phyloP scores from a whole-genome alignment of 2,329 filamentous ascomycete genomes.

The Ciborinia camelliae region DNA sequence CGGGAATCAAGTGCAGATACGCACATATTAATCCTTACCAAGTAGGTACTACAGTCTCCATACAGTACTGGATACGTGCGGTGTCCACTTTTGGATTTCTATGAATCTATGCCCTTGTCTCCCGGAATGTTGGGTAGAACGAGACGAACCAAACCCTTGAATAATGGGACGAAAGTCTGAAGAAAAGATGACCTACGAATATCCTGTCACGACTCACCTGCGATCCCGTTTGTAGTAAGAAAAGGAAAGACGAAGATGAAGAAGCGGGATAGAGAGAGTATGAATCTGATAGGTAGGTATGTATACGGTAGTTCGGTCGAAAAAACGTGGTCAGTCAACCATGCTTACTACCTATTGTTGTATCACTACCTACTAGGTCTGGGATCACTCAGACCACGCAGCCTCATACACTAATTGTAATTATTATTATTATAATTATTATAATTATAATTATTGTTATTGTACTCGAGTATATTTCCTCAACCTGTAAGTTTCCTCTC shows the following conservation, averaged over 20 bases:
- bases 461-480: background rate
- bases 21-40: conserved; percentile 2
- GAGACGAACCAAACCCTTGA: conserved; percentile 3
- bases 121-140: conserved; percentile 8
- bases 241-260: background rate
- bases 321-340: background rate
- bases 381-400: background rate
- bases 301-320: too few species aligned
- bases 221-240: background rate
- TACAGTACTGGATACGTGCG: conserved; percentile 3
- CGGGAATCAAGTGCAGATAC: conserved; percentile 14
- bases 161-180: background rate
- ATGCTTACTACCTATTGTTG: background rate
- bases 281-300: too few species aligned
- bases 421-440: background rate
- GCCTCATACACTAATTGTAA: background rate
- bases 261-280: background rate
- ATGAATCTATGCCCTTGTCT: conserved; percentile 7
- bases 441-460: background rate
- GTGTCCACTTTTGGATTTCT: conserved; percentile 16
- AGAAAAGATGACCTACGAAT: background rate
- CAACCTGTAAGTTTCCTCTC: background rate
- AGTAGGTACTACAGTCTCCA: too few species aligned
- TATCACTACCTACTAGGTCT: background rate
- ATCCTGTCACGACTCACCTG: background rate